Conservation (phyloP, 306 rosid species). For the Vigna reflexopilosa region DNA sequence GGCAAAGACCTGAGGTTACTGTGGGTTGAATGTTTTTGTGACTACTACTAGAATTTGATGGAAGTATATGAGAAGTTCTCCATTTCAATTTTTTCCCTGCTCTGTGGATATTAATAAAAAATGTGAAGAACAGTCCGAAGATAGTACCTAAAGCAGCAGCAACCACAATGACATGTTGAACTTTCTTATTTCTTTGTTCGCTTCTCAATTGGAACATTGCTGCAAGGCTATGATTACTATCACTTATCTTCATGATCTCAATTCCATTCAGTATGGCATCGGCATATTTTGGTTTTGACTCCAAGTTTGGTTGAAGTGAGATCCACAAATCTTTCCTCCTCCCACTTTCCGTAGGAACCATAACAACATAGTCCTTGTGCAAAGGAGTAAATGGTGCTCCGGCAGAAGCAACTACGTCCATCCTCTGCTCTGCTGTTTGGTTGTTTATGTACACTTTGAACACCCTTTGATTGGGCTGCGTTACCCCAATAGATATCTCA, state of each 20-base stretch:
- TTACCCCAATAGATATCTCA: constrained; percentile 42
- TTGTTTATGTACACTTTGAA: constrained; percentile 53
- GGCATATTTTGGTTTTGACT: constrained; percentile 44
- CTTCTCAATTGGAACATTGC: constrained; percentile 32
- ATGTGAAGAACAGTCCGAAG: constrained; percentile 20
- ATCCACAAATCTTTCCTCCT: constrained; percentile 43
- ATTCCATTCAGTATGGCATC: constrained; percentile 55
- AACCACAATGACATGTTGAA: neutral
- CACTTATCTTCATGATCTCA: constrained; percentile 58
- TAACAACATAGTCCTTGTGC: constrained; percentile 48
- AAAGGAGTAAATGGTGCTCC: constrained; percentile 39
- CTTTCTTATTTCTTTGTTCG: constrained; percentile 24
- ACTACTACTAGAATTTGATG: neutral
- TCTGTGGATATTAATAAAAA: constrained; percentile 23
- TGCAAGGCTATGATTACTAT: constrained; percentile 41
- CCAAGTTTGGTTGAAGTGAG: constrained; percentile 47
- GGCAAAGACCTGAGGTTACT: constrained; percentile 37
- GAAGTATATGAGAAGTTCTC: neutral
- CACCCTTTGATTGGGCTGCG: constrained; percentile 46
- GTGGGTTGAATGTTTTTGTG: constrained; percentile 22
- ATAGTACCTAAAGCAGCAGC: constrained; percentile 29
- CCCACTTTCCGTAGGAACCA: constrained; percentile 35
- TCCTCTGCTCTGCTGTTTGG: constrained; percentile 50
- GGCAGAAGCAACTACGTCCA: constrained; percentile 44
- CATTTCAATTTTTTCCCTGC: constrained; percentile 15